These are phyloP conservation scores for Fragaria ananassa DNA, from an alignment of 306 rosid species.

Conservation along the genomic window DNA sequence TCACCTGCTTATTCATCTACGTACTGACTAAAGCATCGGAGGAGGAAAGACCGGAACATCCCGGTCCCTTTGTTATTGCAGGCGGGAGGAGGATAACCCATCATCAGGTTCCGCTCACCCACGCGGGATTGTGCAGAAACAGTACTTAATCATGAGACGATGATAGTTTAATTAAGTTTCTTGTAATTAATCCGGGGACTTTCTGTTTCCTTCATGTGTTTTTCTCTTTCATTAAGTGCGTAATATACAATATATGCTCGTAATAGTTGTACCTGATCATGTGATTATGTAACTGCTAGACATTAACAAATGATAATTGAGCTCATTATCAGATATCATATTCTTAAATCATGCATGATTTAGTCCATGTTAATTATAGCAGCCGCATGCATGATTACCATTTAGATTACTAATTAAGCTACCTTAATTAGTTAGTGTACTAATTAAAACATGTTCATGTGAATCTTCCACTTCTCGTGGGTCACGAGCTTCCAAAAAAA, in stretches of 20 bases:
- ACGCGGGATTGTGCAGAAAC: no score
- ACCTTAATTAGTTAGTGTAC: background rate
- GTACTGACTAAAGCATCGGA: no score
- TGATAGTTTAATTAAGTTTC: background rate
- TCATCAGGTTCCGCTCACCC: no score
- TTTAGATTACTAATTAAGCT: conserved; percentile 4
- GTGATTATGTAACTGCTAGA: conserved; percentile 5
- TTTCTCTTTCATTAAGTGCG: no score
- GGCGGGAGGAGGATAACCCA: no score
- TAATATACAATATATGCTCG: background rate
- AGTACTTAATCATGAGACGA: conserved; percentile 11
- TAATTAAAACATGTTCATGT: conserved; percentile 1
- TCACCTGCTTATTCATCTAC: no score
- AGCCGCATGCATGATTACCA: background rate
- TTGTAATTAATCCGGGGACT: background rate
- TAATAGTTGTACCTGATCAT: conserved; percentile 2
- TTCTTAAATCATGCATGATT: no score
- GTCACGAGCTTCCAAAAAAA: background rate
- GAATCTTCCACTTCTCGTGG: conserved; percentile 10
- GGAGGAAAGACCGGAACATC: no score
- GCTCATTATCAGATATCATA: background rate
- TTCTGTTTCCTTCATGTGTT: background rate
- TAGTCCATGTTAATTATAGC: no score
- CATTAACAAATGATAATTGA: background rate
- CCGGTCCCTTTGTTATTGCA: no score